Evolutionary conservation across 2,329 filamentous ascomycete genomes (phyloP).

Genomic region (Pseudogymnoascus sp.): DNA sequence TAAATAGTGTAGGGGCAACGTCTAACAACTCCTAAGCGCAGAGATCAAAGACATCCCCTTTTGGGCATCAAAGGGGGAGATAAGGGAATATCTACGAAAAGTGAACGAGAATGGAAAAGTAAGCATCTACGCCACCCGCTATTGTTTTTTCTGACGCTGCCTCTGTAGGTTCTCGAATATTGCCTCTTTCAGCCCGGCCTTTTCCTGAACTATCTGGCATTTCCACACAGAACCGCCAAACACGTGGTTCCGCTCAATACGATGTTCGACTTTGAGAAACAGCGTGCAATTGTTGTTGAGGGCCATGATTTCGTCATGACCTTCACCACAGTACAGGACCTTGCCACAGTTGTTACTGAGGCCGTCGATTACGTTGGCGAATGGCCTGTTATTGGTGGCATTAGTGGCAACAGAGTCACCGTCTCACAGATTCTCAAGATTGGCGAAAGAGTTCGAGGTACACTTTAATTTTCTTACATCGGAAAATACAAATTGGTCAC

Average conservation of each 20-base stretch:
- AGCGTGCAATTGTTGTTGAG: constrained; percentile 38
- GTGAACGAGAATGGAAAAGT: constrained; percentile 37
- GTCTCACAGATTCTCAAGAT: constrained; percentile 31
- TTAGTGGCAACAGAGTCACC: constrained; percentile 25
- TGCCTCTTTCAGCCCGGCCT: constrained; percentile 39
- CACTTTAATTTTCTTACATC: neutral
- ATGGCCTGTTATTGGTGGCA: constrained; percentile 30
- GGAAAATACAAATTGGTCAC: constrained; percentile 10
- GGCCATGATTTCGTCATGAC: constrained; percentile 38
- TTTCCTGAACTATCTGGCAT: constrained; percentile 44
- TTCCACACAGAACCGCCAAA: constrained; percentile 35
- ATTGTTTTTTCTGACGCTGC: neutral
- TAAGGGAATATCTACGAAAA: constrained; percentile 35
- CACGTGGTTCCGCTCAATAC: constrained; percentile 29
- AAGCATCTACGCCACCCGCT: neutral
- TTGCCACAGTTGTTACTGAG: constrained; percentile 32
- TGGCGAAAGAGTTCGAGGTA: constrained; percentile 37
- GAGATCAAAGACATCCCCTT: constrained; percentile 25
- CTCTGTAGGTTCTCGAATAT: constrained; percentile 39
- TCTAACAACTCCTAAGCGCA: constrained; percentile 24
- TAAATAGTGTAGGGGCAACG: neutral
- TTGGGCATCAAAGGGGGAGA: constrained; percentile 37
- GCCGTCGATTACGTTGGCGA: constrained; percentile 28
- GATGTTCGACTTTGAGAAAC: constrained; percentile 27
- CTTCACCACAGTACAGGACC: constrained; percentile 39